Evolutionary conservation across 2,329 filamentous ascomycete species (phyloP).

Genomic region (Stagonosporopsis cucurbitacearum): DNA sequence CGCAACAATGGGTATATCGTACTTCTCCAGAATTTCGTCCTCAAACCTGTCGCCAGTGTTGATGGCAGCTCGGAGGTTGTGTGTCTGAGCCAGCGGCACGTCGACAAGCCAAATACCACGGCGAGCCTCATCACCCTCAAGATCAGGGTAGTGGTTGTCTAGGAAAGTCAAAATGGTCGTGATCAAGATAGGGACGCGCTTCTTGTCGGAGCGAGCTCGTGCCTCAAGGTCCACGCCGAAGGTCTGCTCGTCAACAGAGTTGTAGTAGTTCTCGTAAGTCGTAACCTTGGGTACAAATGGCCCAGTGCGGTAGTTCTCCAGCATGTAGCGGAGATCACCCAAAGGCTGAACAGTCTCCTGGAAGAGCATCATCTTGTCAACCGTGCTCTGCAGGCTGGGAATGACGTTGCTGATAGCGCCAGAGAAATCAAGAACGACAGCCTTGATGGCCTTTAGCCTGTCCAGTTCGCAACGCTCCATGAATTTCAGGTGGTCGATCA

Average conservation of each 20-base stretch:
- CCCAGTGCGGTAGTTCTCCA: slow-evolving; percentile 97
- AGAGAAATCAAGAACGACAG: slow-evolving; percentile 95
- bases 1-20: slow-evolving; percentile 92
- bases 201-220: slow-evolving; percentile 88
- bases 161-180: slow-evolving; percentile 94
- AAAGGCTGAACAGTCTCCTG: slow-evolving; percentile 97
- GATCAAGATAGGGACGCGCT: slow-evolving; percentile 90
- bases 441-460: slow-evolving; percentile 96
- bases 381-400: slow-evolving; percentile 90
- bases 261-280: slow-evolving; percentile 99
- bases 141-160: slow-evolving; percentile 94
- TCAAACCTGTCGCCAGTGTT: slow-evolving; percentile 86
- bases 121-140: slow-evolving; percentile 93
- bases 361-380: slow-evolving; percentile 99
- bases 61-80: slow-evolving; percentile 80
- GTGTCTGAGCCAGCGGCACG: slow-evolving; percentile 82
- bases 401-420: slow-evolving; percentile 98
- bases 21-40: slow-evolving; percentile 79
- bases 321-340: slow-evolving; percentile 87
- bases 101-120: slow-evolving; percentile 94
- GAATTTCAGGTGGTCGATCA: slow-evolving; percentile 90
- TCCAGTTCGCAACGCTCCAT: slow-evolving; percentile 98
- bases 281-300: slow-evolving; percentile 89
- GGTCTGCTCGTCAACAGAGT: slow-evolving; percentile 94
- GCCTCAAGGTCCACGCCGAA: slow-evolving; percentile 99